These are phyloP conservation scores for Rhodamnia rubescens DNA, from an alignment of 345 rosid genomes.

Conservation along the genomic window DNA sequence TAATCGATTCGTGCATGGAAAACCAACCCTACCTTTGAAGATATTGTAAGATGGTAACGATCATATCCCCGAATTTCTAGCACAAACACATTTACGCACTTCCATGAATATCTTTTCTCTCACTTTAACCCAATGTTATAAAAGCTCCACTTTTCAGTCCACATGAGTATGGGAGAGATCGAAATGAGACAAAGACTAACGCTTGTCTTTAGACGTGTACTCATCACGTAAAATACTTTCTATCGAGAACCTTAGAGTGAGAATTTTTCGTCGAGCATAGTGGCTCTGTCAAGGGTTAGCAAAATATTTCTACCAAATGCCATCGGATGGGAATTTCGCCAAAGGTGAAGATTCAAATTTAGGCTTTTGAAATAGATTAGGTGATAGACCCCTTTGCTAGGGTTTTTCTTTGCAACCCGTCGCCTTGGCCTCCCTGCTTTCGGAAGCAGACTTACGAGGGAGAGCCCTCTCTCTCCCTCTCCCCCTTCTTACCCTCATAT, in stretches of 20 bases:
- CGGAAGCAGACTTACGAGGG: too few relatives aligned
- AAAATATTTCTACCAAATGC: neutral
- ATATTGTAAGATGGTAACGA: neutral
- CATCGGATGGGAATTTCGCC: neutral
- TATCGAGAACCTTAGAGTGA: neutral
- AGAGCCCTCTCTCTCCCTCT: too few relatives aligned
- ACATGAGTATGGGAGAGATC: neutral
- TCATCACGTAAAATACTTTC: neutral
- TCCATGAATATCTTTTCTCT: neutral
- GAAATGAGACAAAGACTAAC: neutral
- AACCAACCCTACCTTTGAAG: too few relatives aligned
- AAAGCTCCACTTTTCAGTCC: neutral
- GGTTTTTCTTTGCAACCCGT: too few relatives aligned
- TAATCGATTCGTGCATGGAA: neutral
- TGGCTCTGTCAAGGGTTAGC: neutral
- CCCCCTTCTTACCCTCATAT: too few relatives aligned
- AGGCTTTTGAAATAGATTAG: too few relatives aligned
- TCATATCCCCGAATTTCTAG: neutral
- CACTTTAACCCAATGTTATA: neutral
- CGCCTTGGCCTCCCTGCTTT: too few relatives aligned
- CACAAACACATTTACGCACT: neutral
- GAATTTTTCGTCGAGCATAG: neutral
- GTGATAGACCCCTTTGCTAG: too few relatives aligned
- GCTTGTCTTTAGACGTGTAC: neutral
- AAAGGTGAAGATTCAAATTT: neutral